Base-by-base conservation (phyloP, 441 rosid genomes). In the Croton laevigatus region DNA sequence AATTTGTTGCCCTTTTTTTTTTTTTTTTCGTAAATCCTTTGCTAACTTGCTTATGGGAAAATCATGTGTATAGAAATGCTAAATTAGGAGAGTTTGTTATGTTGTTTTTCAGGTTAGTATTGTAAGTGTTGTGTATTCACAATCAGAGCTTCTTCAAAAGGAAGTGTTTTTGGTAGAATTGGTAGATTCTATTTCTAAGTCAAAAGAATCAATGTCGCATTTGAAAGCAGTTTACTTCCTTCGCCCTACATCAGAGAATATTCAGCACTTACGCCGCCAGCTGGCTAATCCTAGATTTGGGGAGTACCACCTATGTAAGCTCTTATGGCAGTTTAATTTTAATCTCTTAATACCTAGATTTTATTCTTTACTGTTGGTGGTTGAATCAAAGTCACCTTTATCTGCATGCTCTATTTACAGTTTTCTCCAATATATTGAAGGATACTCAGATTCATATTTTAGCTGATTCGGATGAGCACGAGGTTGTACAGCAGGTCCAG, bases 401-500 rank as follows among this genome's bases (percentile, higher is more conserved):
- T 62, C 52, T 62, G 69, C 8, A 3, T 55, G n/a, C 22, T 75
- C 72, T 17, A 9, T 73, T 59, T 81, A 73, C 87, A 94, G 98
- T 90, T 88, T 94, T 94, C 88, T 90, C 98, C 60, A 94, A 92
- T 73, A 80, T 94, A 75, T 85, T 94, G 84, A 94, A 92, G 86
- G 98, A 94, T 75, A 94, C 98, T 12, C 98, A 89, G 84, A 88
- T 94, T 86, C 98, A 92, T 82, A 81, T 88, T 74, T 78, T 94
- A 79, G 99, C 98, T 7, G 99, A 94, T 85, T 94, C 99, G 0
- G 99, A 94, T 76, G 99, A 92, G 73, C 94, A 86, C 16, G 98
- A 94, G 80, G 92, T 80, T 79, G 99, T 86, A 57, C 91, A 88
- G 71, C 98, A 91, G 84, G 94, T 94, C 77, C 98, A 94, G 98